Evolutionary conservation across 306 rosid genomes (phyloP).

Genomic region (Geum urbanum): DNA sequence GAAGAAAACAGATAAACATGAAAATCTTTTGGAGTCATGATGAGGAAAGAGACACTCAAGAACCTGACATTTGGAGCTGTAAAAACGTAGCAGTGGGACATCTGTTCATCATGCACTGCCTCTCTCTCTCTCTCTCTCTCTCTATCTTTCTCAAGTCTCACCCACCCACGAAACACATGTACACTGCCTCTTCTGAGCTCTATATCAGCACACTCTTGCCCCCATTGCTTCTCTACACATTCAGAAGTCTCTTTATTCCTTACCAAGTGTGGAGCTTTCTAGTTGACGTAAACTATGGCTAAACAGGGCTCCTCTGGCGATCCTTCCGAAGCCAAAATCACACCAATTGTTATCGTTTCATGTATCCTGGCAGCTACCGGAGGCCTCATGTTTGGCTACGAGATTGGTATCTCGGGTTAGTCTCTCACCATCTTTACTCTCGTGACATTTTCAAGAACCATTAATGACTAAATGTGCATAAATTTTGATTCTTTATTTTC

Average conservation of each 20-base stretch:
- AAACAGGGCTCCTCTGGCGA: slow-evolving; percentile 4
- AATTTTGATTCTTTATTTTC: background rate
- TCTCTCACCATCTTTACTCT: background rate
- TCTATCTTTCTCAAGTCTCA: background rate
- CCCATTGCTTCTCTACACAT: background rate
- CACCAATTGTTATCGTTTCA: slow-evolving; percentile 21
- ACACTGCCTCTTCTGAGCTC: background rate
- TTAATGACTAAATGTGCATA: background rate
- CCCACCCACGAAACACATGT: background rate
- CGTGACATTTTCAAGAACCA: background rate
- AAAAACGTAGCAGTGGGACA: background rate
- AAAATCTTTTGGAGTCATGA: background rate
- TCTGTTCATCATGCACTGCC: slow-evolving; percentile 6
- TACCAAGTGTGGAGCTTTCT: background rate
- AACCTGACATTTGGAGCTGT: slow-evolving; percentile 7
- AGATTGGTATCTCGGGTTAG: slow-evolving; percentile 22
- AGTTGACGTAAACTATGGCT: background rate
- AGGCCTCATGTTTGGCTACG: slow-evolving; percentile 29
- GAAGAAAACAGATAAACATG: background rate
- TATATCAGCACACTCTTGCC: background rate
- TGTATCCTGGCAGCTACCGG: slow-evolving; percentile 23
- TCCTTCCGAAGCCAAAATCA: slow-evolving; percentile 12
- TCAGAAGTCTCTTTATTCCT: background rate
- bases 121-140: slow-evolving; percentile 1
- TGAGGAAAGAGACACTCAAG: background rate